A percentile compares a stretch with the other conserved stretches of the same genome.
phyloP scores from a whole-genome alignment of 2,329 filamentous ascomycete species.

The Podosphaera xanthii region DNA sequence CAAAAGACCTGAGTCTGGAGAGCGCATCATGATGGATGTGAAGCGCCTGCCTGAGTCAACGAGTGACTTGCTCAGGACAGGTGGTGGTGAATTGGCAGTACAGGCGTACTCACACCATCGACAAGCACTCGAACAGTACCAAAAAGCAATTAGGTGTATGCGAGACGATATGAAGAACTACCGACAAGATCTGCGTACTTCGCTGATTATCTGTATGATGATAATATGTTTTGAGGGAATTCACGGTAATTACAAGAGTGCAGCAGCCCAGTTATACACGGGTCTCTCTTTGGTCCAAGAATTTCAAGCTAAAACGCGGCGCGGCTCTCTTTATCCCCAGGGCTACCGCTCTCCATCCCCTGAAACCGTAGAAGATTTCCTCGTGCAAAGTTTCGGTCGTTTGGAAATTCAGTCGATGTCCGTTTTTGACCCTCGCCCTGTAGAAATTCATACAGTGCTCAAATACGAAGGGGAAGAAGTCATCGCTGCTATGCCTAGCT shows the following conservation, averaged over 20 bases:
- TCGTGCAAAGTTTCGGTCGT: constrained; percentile 36
- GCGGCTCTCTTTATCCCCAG: constrained; percentile 4
- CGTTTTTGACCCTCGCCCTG: constrained; percentile 14
- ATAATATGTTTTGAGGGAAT: constrained; percentile 12
- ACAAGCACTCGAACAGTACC: constrained; percentile 8
- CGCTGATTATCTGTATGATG: constrained; percentile 9
- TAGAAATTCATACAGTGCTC: constrained; percentile 5
- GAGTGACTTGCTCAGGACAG: neutral
- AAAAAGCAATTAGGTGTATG: constrained; percentile 7
- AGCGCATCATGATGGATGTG: neutral
- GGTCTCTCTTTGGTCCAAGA: constrained; percentile 13
- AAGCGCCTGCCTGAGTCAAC: neutral
- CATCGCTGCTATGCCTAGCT: constrained; percentile 6
- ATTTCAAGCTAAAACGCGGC: constrained; percentile 10
- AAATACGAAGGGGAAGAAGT: constrained; percentile 6
- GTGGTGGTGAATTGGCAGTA: neutral
- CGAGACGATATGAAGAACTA: constrained; percentile 4
- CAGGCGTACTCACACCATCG: constrained; percentile 4
- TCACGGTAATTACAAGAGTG: constrained; percentile 7
- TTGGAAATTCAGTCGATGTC: constrained; percentile 39
- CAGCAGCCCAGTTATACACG: constrained; percentile 7
- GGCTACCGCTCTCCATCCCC: constrained; percentile 10
- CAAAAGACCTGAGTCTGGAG: constrained; percentile 1
- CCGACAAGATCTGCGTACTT: constrained; percentile 6
- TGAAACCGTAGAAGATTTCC: constrained; percentile 25